Evolutionary conservation across 352 stramenopile species (phyloP).

Genomic region (Phytophthora macrochlamydospora): DNA sequence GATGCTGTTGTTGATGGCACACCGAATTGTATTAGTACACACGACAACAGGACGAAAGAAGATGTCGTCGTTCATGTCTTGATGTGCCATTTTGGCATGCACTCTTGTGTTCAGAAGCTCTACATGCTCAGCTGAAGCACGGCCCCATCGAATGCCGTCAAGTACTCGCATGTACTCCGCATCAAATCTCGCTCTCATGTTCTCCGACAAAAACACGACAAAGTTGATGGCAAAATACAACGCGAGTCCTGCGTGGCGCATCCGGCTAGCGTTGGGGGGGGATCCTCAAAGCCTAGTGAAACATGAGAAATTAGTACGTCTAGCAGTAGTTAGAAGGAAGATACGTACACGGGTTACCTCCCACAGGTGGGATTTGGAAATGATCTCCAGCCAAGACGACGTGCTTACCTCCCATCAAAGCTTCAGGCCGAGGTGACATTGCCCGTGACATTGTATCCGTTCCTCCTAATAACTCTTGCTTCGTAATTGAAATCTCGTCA

Average conservation of each 20-base stretch:
- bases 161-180: slow-evolving; percentile 4
- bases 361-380: slow-evolving; percentile 20
- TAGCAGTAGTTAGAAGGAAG: too few relatives aligned
- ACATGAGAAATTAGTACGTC: neutral
- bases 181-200: slow-evolving; percentile 13
- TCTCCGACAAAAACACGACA: slow-evolving; percentile 24
- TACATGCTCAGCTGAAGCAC: neutral
- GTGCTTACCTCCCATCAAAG: slow-evolving; percentile 36
- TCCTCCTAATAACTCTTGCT: slow-evolving; percentile 24
- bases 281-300: slow-evolving; percentile 4
- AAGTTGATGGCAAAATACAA: slow-evolving; percentile 18
- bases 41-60: slow-evolving; percentile 7
- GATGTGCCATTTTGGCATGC: neutral
- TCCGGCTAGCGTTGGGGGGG: neutral
- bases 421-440: neutral
- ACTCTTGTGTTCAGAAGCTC: slow-evolving; percentile 4
- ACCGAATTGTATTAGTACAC: slow-evolving; percentile 2
- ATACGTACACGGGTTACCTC: slow-evolving; percentile 18
- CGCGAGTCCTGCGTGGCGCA: slow-evolving; percentile 2
- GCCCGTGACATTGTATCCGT: slow-evolving; percentile 4
- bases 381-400: slow-evolving; percentile 18
- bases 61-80: neutral
- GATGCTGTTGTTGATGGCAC: slow-evolving; percentile 7
- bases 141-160: slow-evolving; percentile 7
- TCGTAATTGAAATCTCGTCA: slow-evolving; percentile 33